phyloP scores from a whole-genome alignment of 306 rosid genomes.

The Morella rubra region DNA sequence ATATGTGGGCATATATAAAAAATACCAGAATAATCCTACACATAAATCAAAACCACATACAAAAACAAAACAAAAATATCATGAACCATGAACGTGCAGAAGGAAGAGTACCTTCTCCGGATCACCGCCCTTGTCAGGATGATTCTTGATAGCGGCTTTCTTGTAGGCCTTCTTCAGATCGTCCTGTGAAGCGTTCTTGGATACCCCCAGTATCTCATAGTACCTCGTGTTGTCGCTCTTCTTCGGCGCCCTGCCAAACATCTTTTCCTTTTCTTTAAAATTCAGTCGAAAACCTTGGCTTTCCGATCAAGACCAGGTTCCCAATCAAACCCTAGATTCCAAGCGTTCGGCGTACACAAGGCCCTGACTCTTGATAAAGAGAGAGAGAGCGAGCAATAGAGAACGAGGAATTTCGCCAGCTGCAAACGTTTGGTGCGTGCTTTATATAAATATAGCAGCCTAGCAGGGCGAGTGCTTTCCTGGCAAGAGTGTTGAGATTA shows the following conservation, averaged over 20 bases:
- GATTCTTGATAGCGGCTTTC: constrained; percentile 86
- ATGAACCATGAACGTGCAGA: neutral
- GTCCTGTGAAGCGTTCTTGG: constrained; percentile 69
- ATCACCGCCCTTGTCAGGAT: constrained; percentile 92
- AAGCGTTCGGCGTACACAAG: neutral
- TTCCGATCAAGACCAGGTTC: constrained; percentile 12
- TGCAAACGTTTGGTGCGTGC: neutral
- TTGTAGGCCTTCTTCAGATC: constrained; percentile 88
- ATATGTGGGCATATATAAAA: no score
- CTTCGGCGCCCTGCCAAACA: constrained; percentile 80
- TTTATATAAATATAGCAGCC: constrained; percentile 7
- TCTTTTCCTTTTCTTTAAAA: constrained; percentile 11
- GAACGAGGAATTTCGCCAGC: neutral
- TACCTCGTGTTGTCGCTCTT: constrained; percentile 69
- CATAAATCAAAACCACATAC: neutral
- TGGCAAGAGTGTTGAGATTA: neutral
- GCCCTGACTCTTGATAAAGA: neutral
- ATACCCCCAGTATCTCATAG: constrained; percentile 73
- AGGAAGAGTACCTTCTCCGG: constrained; percentile 60
- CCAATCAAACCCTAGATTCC: neutral
- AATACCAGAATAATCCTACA: neutral
- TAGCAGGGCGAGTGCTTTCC: neutral
- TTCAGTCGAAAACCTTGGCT: neutral
- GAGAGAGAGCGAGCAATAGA: neutral
- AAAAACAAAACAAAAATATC: neutral